Percentiles rank a stretch among this genome's conserved stretches.
phyloP scores from a whole-genome alignment of 306 rosid species.

The Gillenia trifoliata region DNA sequence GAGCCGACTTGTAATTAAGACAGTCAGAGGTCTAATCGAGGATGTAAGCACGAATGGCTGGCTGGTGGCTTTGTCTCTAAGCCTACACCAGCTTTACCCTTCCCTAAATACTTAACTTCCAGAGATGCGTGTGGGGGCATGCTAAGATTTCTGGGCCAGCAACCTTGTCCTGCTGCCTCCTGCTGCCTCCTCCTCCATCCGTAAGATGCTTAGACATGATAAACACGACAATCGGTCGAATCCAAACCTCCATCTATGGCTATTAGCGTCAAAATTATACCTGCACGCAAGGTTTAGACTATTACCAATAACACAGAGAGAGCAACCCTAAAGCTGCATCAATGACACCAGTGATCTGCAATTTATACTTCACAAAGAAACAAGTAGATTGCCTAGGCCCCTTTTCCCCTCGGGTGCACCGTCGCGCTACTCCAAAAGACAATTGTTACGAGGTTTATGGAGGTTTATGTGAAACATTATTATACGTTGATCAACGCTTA shows the following conservation, averaged over 20 bases:
- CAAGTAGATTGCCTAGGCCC: not conserved
- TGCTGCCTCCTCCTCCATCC: constrained; percentile 12
- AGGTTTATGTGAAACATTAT: not conserved
- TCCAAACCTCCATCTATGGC: constrained; percentile 12
- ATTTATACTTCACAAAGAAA: not conserved
- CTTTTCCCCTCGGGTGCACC: not conserved
- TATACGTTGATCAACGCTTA: not conserved
- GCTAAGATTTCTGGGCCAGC: constrained; percentile 15
- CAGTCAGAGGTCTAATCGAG: constrained; percentile 5
- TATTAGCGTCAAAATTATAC: not conserved
- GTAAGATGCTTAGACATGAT: constrained; percentile 6
- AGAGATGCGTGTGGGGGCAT: constrained; percentile 25
- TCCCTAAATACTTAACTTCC: constrained; percentile 6
- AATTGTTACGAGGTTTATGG: too few relatives aligned
- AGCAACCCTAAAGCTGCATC: constrained; percentile 4
- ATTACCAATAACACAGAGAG: constrained; percentile 4
- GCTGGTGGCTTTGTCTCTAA: constrained; percentile 10
- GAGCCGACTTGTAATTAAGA: constrained; percentile 1
- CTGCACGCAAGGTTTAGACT: not conserved
- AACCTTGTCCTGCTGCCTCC: constrained; percentile 11
- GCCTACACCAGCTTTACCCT: constrained; percentile 17
- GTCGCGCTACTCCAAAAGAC: not conserved
- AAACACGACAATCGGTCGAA: constrained; percentile 10
- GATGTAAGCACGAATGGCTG: not conserved
- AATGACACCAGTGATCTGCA: not conserved